Base-by-base conservation (phyloP, 208 protist species). In the Tetramitus jugosus region DNA sequence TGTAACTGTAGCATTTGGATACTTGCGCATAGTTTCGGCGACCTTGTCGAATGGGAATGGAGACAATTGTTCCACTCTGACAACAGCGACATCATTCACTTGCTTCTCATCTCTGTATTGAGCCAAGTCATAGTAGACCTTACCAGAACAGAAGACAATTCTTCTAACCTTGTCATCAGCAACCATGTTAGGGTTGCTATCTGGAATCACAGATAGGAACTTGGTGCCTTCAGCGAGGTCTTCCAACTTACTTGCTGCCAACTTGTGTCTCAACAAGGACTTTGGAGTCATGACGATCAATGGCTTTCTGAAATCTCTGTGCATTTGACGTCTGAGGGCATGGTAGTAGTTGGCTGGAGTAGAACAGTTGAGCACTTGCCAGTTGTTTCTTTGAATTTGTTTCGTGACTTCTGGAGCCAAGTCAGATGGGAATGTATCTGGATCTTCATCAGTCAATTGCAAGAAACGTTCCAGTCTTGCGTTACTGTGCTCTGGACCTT, bases 341-440 rank as follows among this genome's bases (percentile, higher is more conserved):
- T 99, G 97, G 89, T 98, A 99, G 90, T 98, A 99, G 85, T 99
- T 97, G 37, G 96, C 96, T 6, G 97, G 96, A 2, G 95, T 98
- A 20, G 89, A 93, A 7, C 88, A 89, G 87, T 94, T 96, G 49
- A 89, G 78, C 35, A 98, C 87, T 82, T 95, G 88, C 82, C 87
- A 92, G 84, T 94, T 95, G 84, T 86, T 86, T 23, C 81, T 77
- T 65, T 86, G 85, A 65, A 94, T 91, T 82, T 88, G 90, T 17
- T 82, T 76, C 83, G 91, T 89, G 82, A 89, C 86, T 46, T 71
- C 83, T 37, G 75, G 56, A 67, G 80, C 85, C 85, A 91, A 91
- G 31, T 90, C 84, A n/a, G n/a, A n/a, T 29, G 93, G 87, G 40
- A 88, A 80, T 17, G 87, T 87, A 49, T 91, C 87, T 29, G 88